Evolutionary conservation across 164 flowering plant genomes (phyloP).

Genomic region (Macadamia integrifolia): DNA sequence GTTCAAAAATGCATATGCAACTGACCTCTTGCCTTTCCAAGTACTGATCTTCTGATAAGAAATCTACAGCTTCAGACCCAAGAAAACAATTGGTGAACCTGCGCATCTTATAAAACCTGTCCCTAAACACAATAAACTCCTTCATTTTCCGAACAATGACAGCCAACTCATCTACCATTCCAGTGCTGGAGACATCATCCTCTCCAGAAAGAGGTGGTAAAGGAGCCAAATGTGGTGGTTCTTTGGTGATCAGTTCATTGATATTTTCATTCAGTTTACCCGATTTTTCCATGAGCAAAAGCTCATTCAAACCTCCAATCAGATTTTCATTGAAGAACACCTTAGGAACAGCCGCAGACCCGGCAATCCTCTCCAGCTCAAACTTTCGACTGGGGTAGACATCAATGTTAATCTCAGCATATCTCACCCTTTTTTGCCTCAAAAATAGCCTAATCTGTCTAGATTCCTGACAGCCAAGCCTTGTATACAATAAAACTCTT

Average conservation of each 20-base stretch:
- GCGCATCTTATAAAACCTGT: constrained; percentile 73
- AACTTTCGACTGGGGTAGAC: constrained; percentile 68
- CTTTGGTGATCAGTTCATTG: constrained; percentile 45
- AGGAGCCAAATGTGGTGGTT: constrained; percentile 65
- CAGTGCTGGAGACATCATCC: constrained; percentile 67
- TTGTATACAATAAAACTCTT: constrained; percentile 62
- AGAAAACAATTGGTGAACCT: constrained; percentile 65
- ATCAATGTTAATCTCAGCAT: constrained; percentile 75
- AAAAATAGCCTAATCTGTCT: constrained; percentile 54
- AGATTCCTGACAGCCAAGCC: constrained; percentile 59
- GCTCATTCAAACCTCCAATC: constrained; percentile 61
- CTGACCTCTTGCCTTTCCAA: constrained; percentile 81
- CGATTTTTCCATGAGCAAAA: constrained; percentile 54
- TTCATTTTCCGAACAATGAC: constrained; percentile 64
- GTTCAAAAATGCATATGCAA: constrained; percentile 5
- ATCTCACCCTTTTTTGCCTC: constrained; percentile 48
- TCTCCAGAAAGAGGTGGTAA: constrained; percentile 84
- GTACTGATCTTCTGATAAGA: constrained; percentile 70
- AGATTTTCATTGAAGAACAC: constrained; percentile 66
- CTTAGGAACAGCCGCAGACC: constrained; percentile 68
- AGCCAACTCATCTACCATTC: constrained; percentile 70
- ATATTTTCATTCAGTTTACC: constrained; percentile 65
- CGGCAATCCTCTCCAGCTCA: constrained; percentile 63
- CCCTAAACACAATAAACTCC: constrained; percentile 52
- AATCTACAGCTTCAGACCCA: constrained; percentile 82